Evolutionary conservation across 495 filamentous ascomycete genomes (phyloP), one percentile per base, ranked within the genome.

Genomic region (Cercophora newfieldiana): DNA sequence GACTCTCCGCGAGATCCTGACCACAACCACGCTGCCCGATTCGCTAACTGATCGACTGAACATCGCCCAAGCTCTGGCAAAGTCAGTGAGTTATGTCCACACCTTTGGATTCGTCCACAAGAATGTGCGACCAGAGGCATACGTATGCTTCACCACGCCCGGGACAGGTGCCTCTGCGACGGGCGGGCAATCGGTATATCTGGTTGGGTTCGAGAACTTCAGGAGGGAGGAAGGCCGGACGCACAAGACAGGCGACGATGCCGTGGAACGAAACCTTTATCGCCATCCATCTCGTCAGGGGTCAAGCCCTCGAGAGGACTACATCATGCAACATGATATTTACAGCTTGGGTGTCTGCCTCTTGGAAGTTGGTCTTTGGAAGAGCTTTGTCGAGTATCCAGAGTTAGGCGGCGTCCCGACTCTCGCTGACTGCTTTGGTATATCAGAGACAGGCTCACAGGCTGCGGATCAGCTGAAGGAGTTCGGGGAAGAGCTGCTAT

Each of bases 261-360:
- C 48, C 8, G 84, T 81, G 82, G 71, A 84, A 33, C 72, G 76
- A 30, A 81, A 86, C 51, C 62, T 89, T 1, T 90, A 89, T 67
- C 81, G 82, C 5, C 86, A 89, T 62, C 87, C 86, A 10, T 60
- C 67, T 1, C 79, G 86, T 14, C 81, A 85, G 49, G 85, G 86
- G 5, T 16, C 68, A 3, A 68, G 60, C 24, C 77, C 76, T 1
- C 64, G 75, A 54, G 77, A 79, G 1, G 33, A 59, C 7, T 88
- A 87, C 63, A 71, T 59, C 7, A 88, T 88, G 84, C 84, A 87
- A 65, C 85, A 89, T 72, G 87, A 90, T 67, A 86, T 90, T 28
- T 90, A 90, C 68, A 73, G 71, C 50, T 55, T 75, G 31, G 73
- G 73, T 22, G 73, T 73, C 10, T 73, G 71, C 29, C 65, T 90